Conservation (phyloP, 179 eudicot species). For the Sideroxylon spinosum region DNA sequence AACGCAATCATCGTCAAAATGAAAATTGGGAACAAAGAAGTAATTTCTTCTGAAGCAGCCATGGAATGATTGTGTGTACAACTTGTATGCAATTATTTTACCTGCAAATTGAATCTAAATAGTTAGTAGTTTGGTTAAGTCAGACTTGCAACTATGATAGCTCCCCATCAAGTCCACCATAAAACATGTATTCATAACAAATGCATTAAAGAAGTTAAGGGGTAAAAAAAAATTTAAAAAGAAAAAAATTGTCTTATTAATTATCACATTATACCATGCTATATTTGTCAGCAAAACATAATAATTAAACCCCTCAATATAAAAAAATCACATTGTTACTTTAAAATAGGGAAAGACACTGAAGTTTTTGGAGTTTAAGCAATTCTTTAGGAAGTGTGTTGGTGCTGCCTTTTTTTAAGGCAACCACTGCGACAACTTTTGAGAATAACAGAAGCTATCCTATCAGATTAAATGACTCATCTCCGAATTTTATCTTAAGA, state of each 20-base stretch:
- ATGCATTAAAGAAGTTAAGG: neutral
- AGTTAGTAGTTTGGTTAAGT: neutral
- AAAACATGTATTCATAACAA: neutral
- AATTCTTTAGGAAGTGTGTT: neutral
- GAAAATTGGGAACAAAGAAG: constrained; percentile 77
- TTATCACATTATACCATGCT: no score
- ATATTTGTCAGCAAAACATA: neutral
- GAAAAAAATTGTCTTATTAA: no score
- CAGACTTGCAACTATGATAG: no score
- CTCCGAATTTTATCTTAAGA: neutral
- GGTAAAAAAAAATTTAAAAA: neutral
- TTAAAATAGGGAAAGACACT: neutral
- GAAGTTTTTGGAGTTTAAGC: neutral
- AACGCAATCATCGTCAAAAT: constrained; percentile 77
- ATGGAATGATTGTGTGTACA: constrained; percentile 26
- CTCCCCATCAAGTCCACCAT: neutral
- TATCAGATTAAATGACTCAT: neutral
- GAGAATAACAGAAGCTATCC: neutral
- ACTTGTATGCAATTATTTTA: constrained; percentile 5
- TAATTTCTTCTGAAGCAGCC: constrained; percentile 85
- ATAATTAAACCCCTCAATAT: neutral
- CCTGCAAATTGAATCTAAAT: constrained; percentile 11
- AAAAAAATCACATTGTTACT: neutral
- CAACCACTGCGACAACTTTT: neutral
- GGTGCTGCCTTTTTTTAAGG: neutral